Base-by-base conservation (phyloP, 371 early-diverging fungal species). In the Mucor saturninus region DNA sequence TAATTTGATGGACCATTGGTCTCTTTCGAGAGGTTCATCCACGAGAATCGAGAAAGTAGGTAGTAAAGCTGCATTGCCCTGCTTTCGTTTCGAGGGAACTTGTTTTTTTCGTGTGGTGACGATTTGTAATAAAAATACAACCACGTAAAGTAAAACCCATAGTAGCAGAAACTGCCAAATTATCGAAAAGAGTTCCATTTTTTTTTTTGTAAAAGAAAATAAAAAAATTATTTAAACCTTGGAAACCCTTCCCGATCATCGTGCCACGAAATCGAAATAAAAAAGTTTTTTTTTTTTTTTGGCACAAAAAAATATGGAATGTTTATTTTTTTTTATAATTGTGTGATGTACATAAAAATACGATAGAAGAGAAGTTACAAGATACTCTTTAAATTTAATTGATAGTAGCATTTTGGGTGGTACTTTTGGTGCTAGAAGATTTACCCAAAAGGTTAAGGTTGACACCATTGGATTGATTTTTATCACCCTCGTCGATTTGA, bases 1-100 rank as follows among this genome's bases (percentile, higher is more conserved):
- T 13, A 80, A 68, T 37, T 79, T 74, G 50, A 81, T 75, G 11
- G 62, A 55, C 76, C 78, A 77, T 30, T 81, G 68, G 59, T 79
- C 80, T 55, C 55, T 42, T 53, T 64, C 61, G 3, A 65, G 30
- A 4, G 30, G 14, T 2, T 40, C 35, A 21, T 67, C 53, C 11
- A 62, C 64, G 45, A 69, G 61, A 10, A 30, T 30, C 0, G 58
- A 55, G 21, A 67, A 71, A 0, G 71, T 72, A 5, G 72, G 74
- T 56, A 69, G 53, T 26, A 72, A 32, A 3, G 50, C 11, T 2
- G 67, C 61, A 32, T 57, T 58, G 10, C 57, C 31, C 9, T 28
- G 35, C 48, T 55, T 49, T 39, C 67, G 49, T 65, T 42, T 59
- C 4, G 5, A 5, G 5, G 26, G 30, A 10, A 56, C 6, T 39